Evolutionary conservation across 495 filamentous ascomycete species (phyloP).

Genomic region (Neurospora sp.): DNA sequence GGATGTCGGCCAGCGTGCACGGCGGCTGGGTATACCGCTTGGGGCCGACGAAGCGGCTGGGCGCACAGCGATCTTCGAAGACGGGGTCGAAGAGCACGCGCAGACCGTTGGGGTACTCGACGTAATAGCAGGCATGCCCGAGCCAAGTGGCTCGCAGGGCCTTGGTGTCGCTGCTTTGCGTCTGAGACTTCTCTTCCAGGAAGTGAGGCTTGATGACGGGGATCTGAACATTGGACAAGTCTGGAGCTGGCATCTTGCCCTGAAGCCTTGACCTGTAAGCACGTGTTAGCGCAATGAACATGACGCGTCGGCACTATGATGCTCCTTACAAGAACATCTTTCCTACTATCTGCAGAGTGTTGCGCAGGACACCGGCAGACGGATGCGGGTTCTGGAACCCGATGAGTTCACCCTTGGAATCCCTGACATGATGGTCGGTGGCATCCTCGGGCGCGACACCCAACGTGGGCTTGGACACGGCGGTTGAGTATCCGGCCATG

Average conservation of each 20-base stretch:
- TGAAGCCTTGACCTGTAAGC: conserved; percentile 43
- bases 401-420: conserved; percentile 21
- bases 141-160: conserved; percentile 86
- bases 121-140: conserved; percentile 88
- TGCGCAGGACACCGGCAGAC: conserved; percentile 12
- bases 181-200: conserved; percentile 38
- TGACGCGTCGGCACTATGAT: background rate
- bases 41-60: conserved; percentile 60
- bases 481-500: conserved; percentile 9
- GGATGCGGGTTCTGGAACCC: conserved; percentile 28
- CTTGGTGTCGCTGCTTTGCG: conserved; percentile 25
- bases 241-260: conserved; percentile 53
- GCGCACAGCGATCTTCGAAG: conserved; percentile 79
- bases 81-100: conserved; percentile 94
- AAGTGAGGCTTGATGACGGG: conserved; percentile 59
- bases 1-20: conserved; percentile 70
- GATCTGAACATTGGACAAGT: conserved; percentile 47
- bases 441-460: conserved; percentile 17
- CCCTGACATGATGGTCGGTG: conserved; percentile 25
- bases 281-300: background rate
- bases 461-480: conserved; percentile 14
- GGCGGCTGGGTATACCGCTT: conserved; percentile 75
- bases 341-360: background rate
- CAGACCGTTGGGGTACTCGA: conserved; percentile 82
- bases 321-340: conserved; percentile 9